Percentiles rank a stretch among this genome's conserved stretches.
These are phyloP conservation scores for Serendipita vermifera DNA, from an alignment of 768 basidiomycete species.

Conservation along the genomic window DNA sequence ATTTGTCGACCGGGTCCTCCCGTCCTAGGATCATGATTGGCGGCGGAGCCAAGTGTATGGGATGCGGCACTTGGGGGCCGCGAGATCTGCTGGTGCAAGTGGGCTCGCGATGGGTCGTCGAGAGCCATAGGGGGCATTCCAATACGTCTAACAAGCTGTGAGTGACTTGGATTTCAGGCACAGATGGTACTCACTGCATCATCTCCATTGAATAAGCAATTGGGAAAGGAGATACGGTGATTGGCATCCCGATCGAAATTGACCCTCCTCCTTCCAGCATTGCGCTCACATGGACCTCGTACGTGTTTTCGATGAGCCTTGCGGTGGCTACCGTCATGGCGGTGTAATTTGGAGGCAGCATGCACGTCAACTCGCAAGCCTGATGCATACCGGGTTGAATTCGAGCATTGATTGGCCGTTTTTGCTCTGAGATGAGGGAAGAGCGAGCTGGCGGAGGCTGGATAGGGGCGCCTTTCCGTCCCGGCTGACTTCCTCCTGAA, in stretches of 20 bases:
- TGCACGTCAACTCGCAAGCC: slow-evolving; percentile 57
- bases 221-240: slow-evolving; percentile 48
- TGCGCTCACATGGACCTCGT: slow-evolving; percentile 63
- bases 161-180: neutral
- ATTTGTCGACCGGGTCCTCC: neutral
- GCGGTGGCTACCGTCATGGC: slow-evolving; percentile 73
- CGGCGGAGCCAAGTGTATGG: neutral
- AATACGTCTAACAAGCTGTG: neutral
- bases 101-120: neutral
- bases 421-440: slow-evolving; percentile 51
- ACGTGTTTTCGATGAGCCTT: slow-evolving; percentile 74
- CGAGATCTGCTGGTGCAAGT: neutral
- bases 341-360: slow-evolving; percentile 59
- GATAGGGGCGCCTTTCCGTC: neutral
- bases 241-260: slow-evolving; percentile 58
- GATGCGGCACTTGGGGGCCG: neutral
- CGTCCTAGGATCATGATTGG: neutral
- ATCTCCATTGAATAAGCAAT: slow-evolving; percentile 6
- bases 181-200: slow-evolving; percentile 4
- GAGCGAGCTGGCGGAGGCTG: slow-evolving; percentile 41
- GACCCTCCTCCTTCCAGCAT: slow-evolving; percentile 55
- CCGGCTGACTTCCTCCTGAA: neutral
- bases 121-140: slow-evolving; percentile 6
- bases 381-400: slow-evolving; percentile 60
- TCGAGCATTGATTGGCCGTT: slow-evolving; percentile 56